Conservation (phyloP, 129 eudicot species). For the Smallanthus sonchifolius region DNA sequence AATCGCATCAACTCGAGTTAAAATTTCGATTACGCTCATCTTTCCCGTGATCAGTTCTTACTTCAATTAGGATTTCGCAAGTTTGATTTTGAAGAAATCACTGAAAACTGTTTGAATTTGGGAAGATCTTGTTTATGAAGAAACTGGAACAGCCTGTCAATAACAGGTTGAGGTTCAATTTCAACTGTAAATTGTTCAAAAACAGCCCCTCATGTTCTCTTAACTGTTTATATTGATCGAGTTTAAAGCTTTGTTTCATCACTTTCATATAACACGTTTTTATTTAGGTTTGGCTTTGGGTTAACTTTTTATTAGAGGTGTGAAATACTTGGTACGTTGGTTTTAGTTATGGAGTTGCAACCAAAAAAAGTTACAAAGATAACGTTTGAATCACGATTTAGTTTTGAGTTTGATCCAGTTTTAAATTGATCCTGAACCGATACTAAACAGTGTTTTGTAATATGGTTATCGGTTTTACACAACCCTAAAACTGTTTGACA, state of each 20-base stretch:
- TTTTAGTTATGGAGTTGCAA: no score
- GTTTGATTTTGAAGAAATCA: conserved; percentile 10
- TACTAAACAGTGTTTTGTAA: no score
- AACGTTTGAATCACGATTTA: no score
- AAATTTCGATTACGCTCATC: conserved; percentile 86
- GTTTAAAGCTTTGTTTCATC: no score
- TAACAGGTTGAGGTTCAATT: not conserved
- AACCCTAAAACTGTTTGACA: no score
- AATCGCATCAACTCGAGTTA: conserved; percentile 89
- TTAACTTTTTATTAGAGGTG: no score
- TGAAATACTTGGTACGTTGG: no score
- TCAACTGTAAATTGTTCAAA: not conserved
- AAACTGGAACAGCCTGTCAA: conserved; percentile 29
- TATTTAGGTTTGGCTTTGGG: no score
- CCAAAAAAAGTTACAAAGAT: no score
- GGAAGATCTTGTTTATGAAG: conserved; percentile 5
- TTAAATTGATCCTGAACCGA: no score
- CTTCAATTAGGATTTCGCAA: not conserved
- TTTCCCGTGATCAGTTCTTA: conserved; percentile 8
- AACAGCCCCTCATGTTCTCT: conserved; percentile 13
- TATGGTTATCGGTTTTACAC: not conserved
- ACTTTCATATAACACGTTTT: not conserved
- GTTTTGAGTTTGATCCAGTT: no score
- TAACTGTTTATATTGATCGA: not conserved
- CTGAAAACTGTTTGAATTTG: conserved; percentile 19